Percentiles rank a stretch among this genome's conserved stretches.
Evolutionary conservation across 495 filamentous ascomycete species (phyloP).

Genomic region (Annulohypoxylon maeteangense): DNA sequence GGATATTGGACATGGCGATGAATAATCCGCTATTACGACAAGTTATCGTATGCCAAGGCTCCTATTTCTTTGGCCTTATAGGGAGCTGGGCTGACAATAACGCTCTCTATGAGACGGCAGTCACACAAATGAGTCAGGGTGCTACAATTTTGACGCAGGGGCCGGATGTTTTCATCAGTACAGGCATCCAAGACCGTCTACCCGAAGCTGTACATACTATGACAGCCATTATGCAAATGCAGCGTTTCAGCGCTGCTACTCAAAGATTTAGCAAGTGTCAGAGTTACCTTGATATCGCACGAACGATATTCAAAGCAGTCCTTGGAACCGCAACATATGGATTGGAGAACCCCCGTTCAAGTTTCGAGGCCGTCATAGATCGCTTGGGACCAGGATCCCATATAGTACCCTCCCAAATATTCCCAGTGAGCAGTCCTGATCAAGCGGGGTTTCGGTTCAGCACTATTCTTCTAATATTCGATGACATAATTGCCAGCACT

Average conservation of each 20-base stretch:
- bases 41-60: slow-evolving; percentile 57
- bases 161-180: slow-evolving; percentile 45
- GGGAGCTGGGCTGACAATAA: slow-evolving; percentile 26
- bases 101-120: neutral
- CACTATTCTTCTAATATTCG: slow-evolving; percentile 58
- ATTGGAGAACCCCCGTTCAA: neutral
- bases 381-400: slow-evolving; percentile 47
- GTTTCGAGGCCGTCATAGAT: slow-evolving; percentile 46
- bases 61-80: slow-evolving; percentile 60
- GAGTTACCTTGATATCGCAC: slow-evolving; percentile 60
- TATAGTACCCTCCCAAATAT: slow-evolving; percentile 33
- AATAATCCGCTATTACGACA: slow-evolving; percentile 61
- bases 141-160: slow-evolving; percentile 48
- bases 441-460: slow-evolving; percentile 65
- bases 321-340: slow-evolving; percentile 47
- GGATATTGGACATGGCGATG: slow-evolving; percentile 63
- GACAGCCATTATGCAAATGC: slow-evolving; percentile 64
- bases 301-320: slow-evolving; percentile 60
- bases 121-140: slow-evolving; percentile 29
- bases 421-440: slow-evolving; percentile 56
- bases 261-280: slow-evolving; percentile 58
- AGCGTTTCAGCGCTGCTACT: slow-evolving; percentile 61
- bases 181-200: slow-evolving; percentile 40
- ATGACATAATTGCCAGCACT: slow-evolving; percentile 58
- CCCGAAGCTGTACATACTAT: slow-evolving; percentile 53